Evolutionary conservation across 148 eudicot species (phyloP), one percentile per base, ranked within the genome.

Genomic region (Amaranthus hypochondriacus): DNA sequence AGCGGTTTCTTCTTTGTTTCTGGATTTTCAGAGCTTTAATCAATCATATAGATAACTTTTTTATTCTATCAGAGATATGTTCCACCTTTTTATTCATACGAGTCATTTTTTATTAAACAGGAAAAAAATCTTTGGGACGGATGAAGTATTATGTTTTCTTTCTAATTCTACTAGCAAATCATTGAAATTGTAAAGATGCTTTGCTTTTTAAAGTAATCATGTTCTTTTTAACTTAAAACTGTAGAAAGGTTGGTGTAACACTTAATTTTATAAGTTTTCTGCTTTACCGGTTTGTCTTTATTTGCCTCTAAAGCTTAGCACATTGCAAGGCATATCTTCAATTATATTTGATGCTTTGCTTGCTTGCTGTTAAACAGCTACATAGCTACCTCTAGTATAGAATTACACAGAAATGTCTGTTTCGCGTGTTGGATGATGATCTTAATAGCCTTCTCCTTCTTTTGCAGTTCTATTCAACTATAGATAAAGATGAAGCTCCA

Each of bases 401-500:
- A 43, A 14, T 47, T 9, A 21, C 53, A 68, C 12, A 2, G 10
- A 6, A 48, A 73, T 57, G 10, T 42, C 44, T 5, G 7, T 43
- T 56, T 49, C 11, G 7, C 69, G 52, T 21, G 42, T 18, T 4
- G 44, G n/a, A 51, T 42, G 15, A 21, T 21, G 47, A 65, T 15
- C 57, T 9, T n/a, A 4, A 64, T 21, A 50, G 11, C n/a, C 52
- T 28, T 28, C 2, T 54, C 49, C 6, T 56, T 54, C 54, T 56
- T 62, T 11, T 63, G 9, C 3, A 56, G 51, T 44, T 61, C 12
- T 46, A 14, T 48, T 52, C 39, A 64, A 7, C 18, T 11, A n/a
- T 21, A 79, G 78, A 74, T 72, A 75, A 70, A 57, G 54, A 90
- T 89, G 94, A 84, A 78, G 89, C 78, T 79, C 77, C 83, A 66